Conservation (phyloP, 1,284 basidiomycete genomes). For the Ustilago curta region DNA sequence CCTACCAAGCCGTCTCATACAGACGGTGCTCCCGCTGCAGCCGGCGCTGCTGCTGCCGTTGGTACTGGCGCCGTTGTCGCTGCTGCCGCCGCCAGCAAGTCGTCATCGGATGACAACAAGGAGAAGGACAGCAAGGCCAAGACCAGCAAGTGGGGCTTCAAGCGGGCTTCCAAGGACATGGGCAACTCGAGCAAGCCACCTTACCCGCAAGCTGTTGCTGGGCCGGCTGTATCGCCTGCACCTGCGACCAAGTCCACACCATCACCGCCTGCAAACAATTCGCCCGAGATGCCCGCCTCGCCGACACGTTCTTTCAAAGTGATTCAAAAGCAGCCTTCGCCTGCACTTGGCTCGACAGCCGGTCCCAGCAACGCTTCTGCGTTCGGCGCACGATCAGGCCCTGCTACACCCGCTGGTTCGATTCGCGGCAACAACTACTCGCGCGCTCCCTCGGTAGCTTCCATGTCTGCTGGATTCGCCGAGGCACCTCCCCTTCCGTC, state of each 20-base stretch:
- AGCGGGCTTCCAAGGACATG: conserved; percentile 42
- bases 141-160: conserved; percentile 49
- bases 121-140: conserved; percentile 32
- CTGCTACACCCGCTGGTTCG: conserved; percentile 45
- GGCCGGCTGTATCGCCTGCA: conserved; percentile 10
- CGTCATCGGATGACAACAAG: conserved; percentile 15
- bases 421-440: conserved; percentile 47
- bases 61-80: conserved; percentile 11
- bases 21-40: conserved; percentile 5
- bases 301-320: conserved; percentile 50
- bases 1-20: neutral
- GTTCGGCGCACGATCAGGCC: conserved; percentile 19
- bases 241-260: conserved; percentile 15
- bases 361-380: conserved; percentile 30
- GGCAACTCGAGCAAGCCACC: conserved; percentile 27
- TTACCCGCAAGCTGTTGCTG: conserved; percentile 39
- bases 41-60: conserved; percentile 9
- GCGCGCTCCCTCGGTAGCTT: conserved; percentile 45
- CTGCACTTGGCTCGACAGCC: conserved; percentile 15
- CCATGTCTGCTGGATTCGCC: conserved; percentile 42
- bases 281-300: conserved; percentile 23
- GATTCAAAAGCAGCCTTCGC: conserved; percentile 40
- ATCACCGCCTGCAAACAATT: conserved; percentile 20
- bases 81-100: conserved; percentile 11
- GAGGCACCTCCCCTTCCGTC: conserved; percentile 46